Evolutionary conservation across 768 basidiomycete species (phyloP), one percentile per base, ranked within the genome.

Genomic region (Clitopilus hobsonii): DNA sequence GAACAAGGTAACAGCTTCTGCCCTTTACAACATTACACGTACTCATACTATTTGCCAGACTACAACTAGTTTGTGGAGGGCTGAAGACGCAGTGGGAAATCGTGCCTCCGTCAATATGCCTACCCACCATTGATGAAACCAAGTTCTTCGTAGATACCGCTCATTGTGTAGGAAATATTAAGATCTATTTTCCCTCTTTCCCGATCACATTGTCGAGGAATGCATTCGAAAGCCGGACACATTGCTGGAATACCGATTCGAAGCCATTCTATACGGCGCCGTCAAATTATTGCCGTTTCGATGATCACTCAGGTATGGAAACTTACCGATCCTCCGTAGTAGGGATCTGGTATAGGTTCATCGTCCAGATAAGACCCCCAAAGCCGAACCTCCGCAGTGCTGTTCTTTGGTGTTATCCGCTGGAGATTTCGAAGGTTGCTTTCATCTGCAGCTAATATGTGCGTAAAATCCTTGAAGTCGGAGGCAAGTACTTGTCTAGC

Each of bases 31-130:
- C 25, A 6, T 14, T 47, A 18, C 52, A 5, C 18, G 24, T 60
- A 11, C 49, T 45, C 20, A 61, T 30, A 18, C 54, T 29, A 22
- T 53, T 29, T 41, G 5, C 30, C 49, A 92, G 93, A 98, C 95
- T 1, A 93, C 84, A 5, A 98, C 95, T 2, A 87, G 91, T 55
- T 80, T 98, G 22, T 98, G 95, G 95, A 87, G 85, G 63, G 82
- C 89, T 6, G 93, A 92, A 64, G 91, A 93, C 63, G 90, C 90
- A 6, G 73, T 89, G 51, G 83, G 84, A 45, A 89, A 77, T 61
- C 83, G 85, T 56, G 91, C 91, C n/a, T 81, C 90, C 3, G 89
- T 91, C 14, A 79, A 86, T 60, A 94, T 94, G 91, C 91, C 91
- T 30, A 93, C 89, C 23, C 82, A 89, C 64, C 77, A 81, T 58